These are phyloP conservation scores for Zasmidium angulare DNA, from an alignment of 2,329 filamentous ascomycete species.

Conservation along the genomic window DNA sequence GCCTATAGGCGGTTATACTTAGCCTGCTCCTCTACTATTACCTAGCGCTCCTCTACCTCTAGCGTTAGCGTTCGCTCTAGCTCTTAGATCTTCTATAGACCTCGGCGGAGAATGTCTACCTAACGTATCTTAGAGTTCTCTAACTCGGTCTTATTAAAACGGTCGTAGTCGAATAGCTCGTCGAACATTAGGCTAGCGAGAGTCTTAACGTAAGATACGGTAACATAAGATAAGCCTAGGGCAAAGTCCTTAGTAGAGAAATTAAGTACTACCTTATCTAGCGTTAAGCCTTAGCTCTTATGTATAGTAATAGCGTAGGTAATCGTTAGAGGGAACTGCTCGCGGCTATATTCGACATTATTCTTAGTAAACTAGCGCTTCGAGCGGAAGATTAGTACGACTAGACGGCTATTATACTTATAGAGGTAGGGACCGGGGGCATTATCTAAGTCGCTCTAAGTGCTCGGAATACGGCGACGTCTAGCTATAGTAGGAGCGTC, in stretches of 20 bases:
- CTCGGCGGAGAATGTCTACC: not conserved
- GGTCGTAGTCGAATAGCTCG: not conserved
- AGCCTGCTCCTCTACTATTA: too few relatives aligned
- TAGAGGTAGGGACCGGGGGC: not conserved
- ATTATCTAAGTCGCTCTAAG: not conserved
- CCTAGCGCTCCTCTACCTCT: too few relatives aligned
- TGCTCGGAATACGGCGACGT: not conserved
- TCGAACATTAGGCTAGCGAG: not conserved
- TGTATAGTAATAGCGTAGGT: conserved; percentile 1
- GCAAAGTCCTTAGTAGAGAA: not conserved
- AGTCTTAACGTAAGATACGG: not conserved
- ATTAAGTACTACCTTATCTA: not conserved
- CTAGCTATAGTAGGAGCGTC: not conserved
- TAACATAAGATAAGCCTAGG: not conserved
- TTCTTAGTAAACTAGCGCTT: too few relatives aligned
- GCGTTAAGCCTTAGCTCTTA: not conserved
- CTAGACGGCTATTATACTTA: too few relatives aligned
- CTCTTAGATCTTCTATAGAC: too few relatives aligned
- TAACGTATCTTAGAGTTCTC: not conserved
- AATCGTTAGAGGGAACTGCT: not conserved
- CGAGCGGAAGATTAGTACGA: too few relatives aligned
- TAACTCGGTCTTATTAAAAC: not conserved
- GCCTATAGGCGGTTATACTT: too few relatives aligned
- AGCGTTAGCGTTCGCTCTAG: too few relatives aligned
- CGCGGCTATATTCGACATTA: not conserved